Base-by-base conservation (phyloP, 768 basidiomycete genomes). In the Leucocoprinus leucothites region DNA sequence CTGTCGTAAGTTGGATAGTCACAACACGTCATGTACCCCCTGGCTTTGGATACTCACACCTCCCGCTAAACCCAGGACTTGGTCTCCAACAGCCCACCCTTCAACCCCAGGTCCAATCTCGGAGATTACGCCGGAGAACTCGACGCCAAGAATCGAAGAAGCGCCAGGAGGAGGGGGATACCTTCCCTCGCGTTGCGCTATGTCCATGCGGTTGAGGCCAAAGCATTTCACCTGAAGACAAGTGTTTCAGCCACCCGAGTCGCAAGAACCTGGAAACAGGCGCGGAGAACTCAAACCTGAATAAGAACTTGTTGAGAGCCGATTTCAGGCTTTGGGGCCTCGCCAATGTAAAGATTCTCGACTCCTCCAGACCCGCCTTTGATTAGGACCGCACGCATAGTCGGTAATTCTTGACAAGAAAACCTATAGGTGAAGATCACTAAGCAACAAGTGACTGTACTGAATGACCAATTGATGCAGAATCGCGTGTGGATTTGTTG, bases 181-280 rank as follows among this genome's bases (percentile, higher is more conserved):
- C n/a, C 66, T 62, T 0, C 87, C 89, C 64, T 84, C 76, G 5
- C 87, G 81, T 67, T 91, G 93, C 5, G 60, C 49, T 51, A 92
- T 76, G 64, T 95, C 93, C 91, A 91, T 86, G 26, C 94, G 80
- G 69, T 95, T 95, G 57, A 95, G 70, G n/a, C 91, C 91, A 66
- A 95, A 94, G 1, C 86, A 86, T 67, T 82, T 83, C 64, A 90
- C 77, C 88, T 91, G 59, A 14, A 26, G 51, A 43, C 52, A 14
- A 31, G 42, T n/a, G 38, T 19, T 56, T 38, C 51, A 43, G 38
- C 7, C 38, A n/a, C 16, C 38, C 35, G 46, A 48, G 14, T 51
- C 31, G 51, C 48, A 46, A 13, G 22, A 16, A 26, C 31, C 26
- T 43, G 36, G 56, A 44, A 53, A 34, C 25, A 19, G 22, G 36